These are phyloP conservation scores for Haplosporangium sp. DNA, from an alignment of 371 early-diverging fungal genomes.

Conservation along the genomic window DNA sequence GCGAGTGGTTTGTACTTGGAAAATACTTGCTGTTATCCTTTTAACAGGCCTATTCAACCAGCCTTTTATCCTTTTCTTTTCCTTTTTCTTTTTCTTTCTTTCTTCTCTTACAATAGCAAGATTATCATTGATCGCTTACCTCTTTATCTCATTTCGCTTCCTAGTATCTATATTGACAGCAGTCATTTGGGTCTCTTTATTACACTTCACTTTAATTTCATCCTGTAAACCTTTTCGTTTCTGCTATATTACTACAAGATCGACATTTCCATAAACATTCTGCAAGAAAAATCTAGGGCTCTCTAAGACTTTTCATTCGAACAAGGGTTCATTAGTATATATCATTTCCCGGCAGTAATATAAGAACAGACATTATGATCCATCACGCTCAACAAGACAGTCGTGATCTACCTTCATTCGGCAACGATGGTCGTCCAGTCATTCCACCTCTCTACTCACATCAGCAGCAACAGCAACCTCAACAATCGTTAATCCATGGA, in stretches of 20 bases:
- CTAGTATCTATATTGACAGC: neutral
- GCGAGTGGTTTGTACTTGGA: neutral
- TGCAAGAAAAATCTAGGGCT: too few species aligned
- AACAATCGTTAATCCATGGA: conserved; percentile 9
- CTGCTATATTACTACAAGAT: too few species aligned
- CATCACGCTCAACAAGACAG: conserved; percentile 20
- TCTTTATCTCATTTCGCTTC: neutral
- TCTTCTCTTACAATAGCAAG: neutral
- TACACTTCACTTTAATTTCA: too few species aligned
- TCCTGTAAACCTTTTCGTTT: too few species aligned
- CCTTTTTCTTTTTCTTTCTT: neutral
- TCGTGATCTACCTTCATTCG: neutral
- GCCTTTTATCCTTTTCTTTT: neutral
- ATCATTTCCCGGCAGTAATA: too few species aligned
- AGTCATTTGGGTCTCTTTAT: neutral
- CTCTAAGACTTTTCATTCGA: too few species aligned
- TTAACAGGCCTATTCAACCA: neutral
- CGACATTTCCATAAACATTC: too few species aligned
- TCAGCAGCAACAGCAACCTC: conserved; percentile 6
- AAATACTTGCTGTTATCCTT: neutral
- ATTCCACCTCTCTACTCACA: neutral
- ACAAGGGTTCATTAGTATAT: too few species aligned
- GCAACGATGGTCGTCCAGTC: neutral
- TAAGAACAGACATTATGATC: conserved; percentile 1
- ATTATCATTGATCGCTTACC: too few species aligned